Percentiles rank a stretch among this genome's conserved stretches.
phyloP scores from a whole-genome alignment of 140 eudicot species.

The Anethum foeniculum region DNA sequence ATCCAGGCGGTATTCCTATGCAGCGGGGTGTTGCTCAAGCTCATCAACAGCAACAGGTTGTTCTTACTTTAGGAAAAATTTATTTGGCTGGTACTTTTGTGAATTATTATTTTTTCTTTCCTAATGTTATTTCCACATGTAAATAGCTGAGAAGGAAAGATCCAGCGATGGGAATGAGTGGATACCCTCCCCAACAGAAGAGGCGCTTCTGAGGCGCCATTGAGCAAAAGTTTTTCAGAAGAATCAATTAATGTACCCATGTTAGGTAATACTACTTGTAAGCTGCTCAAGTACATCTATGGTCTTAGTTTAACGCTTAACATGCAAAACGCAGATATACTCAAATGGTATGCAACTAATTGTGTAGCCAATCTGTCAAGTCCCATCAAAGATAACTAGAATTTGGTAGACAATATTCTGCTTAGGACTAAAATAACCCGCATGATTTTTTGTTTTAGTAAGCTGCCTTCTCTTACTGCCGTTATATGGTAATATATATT shows the following conservation, averaged over 20 bases:
- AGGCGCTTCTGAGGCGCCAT: constrained; percentile 77
- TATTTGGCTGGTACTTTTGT: neutral
- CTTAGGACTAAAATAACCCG: neutral
- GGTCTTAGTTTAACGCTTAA: neutral
- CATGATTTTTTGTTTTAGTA: neutral
- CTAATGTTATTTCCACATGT: constrained; percentile 7
- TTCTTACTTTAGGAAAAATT: neutral
- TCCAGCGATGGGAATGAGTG: constrained; percentile 72
- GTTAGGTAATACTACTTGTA: neutral
- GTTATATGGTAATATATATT: no score
- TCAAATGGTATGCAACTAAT: neutral
- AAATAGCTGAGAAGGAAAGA: constrained; percentile 90
- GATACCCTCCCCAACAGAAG: constrained; percentile 85
- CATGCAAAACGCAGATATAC: neutral
- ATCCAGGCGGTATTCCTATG: constrained; percentile 82
- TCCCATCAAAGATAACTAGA: neutral
- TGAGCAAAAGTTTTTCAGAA: neutral
- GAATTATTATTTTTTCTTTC: neutral
- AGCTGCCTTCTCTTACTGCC: neutral
- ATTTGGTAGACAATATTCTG: neutral
- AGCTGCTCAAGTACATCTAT: neutral
- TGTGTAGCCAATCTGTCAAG: neutral
- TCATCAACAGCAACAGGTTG: constrained; percentile 79
- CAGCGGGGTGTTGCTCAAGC: constrained; percentile 88
- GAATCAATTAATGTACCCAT: neutral